Percentiles rank a stretch among this genome's conserved stretches.
phyloP scores from a whole-genome alignment of 352 stramenopile species.

The Phytophthora lateralis region DNA sequence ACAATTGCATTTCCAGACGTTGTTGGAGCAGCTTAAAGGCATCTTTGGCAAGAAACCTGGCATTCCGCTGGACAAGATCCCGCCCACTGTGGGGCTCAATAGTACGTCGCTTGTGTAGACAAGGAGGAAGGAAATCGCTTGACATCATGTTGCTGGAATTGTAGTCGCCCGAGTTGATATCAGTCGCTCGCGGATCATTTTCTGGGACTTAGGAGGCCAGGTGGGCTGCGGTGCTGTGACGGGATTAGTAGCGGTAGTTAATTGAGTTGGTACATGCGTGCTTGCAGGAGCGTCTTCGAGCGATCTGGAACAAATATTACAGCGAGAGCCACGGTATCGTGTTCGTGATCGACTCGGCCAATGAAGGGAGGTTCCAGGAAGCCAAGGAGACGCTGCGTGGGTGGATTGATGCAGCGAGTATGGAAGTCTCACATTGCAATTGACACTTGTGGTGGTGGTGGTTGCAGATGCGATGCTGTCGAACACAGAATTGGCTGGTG shows the following conservation, averaged over 20 bases:
- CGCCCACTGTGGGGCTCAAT: slow-evolving; percentile 92
- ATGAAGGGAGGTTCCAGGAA: slow-evolving; percentile 88
- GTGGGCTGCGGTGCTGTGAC: slow-evolving; percentile 22
- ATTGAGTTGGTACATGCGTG: not conserved
- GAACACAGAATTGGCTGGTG: slow-evolving; percentile 73
- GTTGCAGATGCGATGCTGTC: slow-evolving; percentile 77
- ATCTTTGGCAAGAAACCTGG: slow-evolving; percentile 90
- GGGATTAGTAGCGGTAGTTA: not conserved
- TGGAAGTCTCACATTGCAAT: not conserved
- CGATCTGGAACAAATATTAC: slow-evolving; percentile 95
- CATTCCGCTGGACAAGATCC: slow-evolving; percentile 92
- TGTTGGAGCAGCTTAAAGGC: slow-evolving; percentile 91
- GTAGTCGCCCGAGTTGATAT: slow-evolving; percentile 85
- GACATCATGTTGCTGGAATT: slow-evolving; percentile 3
- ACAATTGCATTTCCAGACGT: slow-evolving; percentile 52
- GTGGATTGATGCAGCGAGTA: slow-evolving; percentile 4
- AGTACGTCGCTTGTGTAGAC: slow-evolving; percentile 42
- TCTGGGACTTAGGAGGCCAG: slow-evolving; percentile 93
- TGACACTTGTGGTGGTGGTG: slow-evolving; percentile 6
- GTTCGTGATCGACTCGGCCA: slow-evolving; percentile 91
- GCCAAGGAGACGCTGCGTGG: slow-evolving; percentile 84
- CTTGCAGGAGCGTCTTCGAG: slow-evolving; percentile 74
- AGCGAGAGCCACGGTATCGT: slow-evolving; percentile 92
- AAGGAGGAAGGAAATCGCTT: not conserved
- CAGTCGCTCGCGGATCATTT: slow-evolving; percentile 85